Conservation (phyloP, 2,329 filamentous ascomycete genomes). For the Dryadomyces quercivorus region DNA sequence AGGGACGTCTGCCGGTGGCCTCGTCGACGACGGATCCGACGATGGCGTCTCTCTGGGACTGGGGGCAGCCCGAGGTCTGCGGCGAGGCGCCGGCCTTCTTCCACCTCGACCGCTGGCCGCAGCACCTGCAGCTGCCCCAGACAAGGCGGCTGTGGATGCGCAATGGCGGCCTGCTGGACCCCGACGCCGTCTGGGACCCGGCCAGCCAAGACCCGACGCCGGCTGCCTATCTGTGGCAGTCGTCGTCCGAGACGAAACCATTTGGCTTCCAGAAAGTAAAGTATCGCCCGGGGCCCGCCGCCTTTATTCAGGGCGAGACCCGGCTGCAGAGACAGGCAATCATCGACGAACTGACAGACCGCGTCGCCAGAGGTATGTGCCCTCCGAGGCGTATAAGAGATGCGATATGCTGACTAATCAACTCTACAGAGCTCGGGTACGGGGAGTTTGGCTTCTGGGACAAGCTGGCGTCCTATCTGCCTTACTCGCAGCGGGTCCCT, state of each 20-base stretch:
- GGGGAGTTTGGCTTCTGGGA: background rate
- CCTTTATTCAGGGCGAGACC: constrained; percentile 26
- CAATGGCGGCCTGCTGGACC: constrained; percentile 7
- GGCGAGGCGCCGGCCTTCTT: constrained; percentile 25
- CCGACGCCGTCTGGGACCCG: constrained; percentile 16
- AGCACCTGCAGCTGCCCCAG: constrained; percentile 23
- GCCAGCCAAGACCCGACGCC: constrained; percentile 16
- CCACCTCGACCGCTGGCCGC: constrained; percentile 35
- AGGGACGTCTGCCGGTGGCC: constrained; percentile 27
- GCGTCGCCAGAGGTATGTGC: constrained; percentile 12
- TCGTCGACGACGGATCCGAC: constrained; percentile 17
- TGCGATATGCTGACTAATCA: background rate
- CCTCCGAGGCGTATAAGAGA: background rate
- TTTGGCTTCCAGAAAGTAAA: constrained; percentile 13
- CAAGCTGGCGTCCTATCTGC: constrained; percentile 1
- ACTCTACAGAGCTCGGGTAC: background rate
- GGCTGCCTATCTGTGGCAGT: constrained; percentile 11
- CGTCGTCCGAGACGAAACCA: constrained; percentile 4
- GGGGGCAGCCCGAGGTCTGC: constrained; percentile 16
- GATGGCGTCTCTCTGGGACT: constrained; percentile 23
- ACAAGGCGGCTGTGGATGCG: background rate
- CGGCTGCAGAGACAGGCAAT: constrained; percentile 20
- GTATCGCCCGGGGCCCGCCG: constrained; percentile 19
- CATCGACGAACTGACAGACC: constrained; percentile 11
- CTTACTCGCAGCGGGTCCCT: background rate